Conservation (phyloP, 768 basidiomycete genomes). For the Kwoniella newhampshirensis region DNA sequence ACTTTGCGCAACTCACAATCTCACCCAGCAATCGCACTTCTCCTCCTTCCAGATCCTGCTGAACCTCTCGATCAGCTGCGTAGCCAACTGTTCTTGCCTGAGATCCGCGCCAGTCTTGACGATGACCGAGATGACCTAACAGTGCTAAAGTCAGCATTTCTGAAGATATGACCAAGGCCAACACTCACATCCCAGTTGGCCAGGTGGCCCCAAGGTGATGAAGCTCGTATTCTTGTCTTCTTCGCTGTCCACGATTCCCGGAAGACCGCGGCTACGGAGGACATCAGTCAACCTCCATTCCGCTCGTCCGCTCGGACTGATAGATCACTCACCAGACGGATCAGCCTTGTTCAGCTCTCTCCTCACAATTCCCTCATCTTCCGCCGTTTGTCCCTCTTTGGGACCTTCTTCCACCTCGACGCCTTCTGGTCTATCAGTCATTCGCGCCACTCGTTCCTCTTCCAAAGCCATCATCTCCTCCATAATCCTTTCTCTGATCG, state of each 20-base stretch:
- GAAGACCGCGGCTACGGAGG: constrained; percentile 69
- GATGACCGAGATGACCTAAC: constrained; percentile 93
- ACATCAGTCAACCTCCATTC: neutral
- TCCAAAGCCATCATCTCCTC: constrained; percentile 95
- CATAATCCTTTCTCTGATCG: constrained; percentile 95
- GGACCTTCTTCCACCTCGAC: constrained; percentile 33
- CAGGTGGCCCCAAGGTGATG: constrained; percentile 93
- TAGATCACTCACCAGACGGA: constrained; percentile 65
- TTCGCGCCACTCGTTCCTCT: constrained; percentile 92
- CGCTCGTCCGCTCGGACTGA: neutral
- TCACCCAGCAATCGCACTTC: constrained; percentile 85
- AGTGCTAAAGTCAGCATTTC: constrained; percentile 58
- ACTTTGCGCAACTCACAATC: constrained; percentile 67
- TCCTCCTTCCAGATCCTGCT: constrained; percentile 94
- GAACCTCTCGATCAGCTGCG: constrained; percentile 89
- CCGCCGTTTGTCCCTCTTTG: constrained; percentile 11
- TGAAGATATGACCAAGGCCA: neutral
- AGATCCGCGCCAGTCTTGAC: constrained; percentile 97
- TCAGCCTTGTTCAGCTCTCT: constrained; percentile 91
- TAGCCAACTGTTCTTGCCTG: constrained; percentile 94
- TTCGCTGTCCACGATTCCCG: constrained; percentile 93
- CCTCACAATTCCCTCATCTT: constrained; percentile 82
- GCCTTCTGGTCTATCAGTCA: constrained; percentile 58
- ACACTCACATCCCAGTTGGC: constrained; percentile 61
- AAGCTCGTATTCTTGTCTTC: constrained; percentile 89